phyloP scores from a whole-genome alignment of 768 basidiomycete species.

The Dioszegia hungarica region DNA sequence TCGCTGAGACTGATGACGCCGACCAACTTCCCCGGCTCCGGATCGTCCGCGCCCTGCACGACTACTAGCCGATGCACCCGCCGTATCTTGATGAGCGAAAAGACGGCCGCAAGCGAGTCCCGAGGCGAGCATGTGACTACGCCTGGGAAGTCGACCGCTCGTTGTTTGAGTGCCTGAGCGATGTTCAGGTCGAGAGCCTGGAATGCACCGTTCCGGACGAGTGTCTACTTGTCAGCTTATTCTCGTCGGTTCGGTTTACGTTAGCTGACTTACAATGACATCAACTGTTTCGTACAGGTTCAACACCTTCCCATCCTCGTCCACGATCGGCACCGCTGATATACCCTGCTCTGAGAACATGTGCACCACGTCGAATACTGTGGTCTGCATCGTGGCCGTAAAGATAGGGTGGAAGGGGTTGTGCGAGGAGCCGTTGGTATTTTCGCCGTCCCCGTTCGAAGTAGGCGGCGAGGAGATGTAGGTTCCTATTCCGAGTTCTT shows the following conservation, averaged over 20 bases:
- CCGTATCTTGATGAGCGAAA: slow-evolving; percentile 86
- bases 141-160: slow-evolving; percentile 91
- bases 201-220: slow-evolving; percentile 89
- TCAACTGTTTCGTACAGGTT: slow-evolving; percentile 98
- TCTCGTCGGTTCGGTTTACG: background rate
- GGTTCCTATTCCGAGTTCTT: slow-evolving; percentile 78
- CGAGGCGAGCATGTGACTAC: slow-evolving; percentile 91
- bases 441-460: slow-evolving; percentile 46
- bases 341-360: slow-evolving; percentile 96
- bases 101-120: slow-evolving; percentile 83
- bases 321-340: slow-evolving; percentile 93
- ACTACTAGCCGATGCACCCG: slow-evolving; percentile 92
- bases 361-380: slow-evolving; percentile 96
- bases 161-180: slow-evolving; percentile 82
- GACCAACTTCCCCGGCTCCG: slow-evolving; percentile 39
- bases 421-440: slow-evolving; percentile 37
- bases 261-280: slow-evolving; percentile 82
- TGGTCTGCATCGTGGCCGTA: slow-evolving; percentile 81
- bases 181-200: slow-evolving; percentile 94
- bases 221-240: slow-evolving; percentile 58
- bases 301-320: slow-evolving; percentile 79
- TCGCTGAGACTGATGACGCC: slow-evolving; percentile 48
- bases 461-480: slow-evolving; percentile 61
- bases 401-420: slow-evolving; percentile 79
- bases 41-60: slow-evolving; percentile 57